Percentiles rank a stretch among this genome's conserved stretches.
Evolutionary conservation across 2,329 filamentous ascomycete species (phyloP).

Genomic region (Aspergillus sergii): DNA sequence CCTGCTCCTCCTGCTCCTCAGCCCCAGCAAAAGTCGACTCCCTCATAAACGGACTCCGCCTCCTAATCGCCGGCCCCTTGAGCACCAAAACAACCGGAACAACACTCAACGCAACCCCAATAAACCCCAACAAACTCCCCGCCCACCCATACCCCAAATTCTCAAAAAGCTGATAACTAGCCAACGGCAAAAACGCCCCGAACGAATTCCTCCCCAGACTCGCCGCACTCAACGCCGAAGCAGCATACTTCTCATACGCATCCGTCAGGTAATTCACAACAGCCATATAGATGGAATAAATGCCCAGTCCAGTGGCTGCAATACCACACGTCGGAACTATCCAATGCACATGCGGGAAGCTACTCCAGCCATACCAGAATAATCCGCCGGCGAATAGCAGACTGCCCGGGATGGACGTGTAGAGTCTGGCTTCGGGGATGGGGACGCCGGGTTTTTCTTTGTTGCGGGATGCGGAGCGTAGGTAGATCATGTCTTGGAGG

Average conservation of each 20-base stretch:
- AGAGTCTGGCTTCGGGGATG: constrained; percentile 48
- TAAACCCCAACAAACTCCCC: constrained; percentile 46
- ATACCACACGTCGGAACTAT: constrained; percentile 37
- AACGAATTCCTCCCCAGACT: constrained; percentile 49
- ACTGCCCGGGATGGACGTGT: constrained; percentile 46
- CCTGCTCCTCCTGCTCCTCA: constrained; percentile 4
- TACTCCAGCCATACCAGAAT: constrained; percentile 42
- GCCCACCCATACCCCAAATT: constrained; percentile 49
- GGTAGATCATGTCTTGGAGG: constrained; percentile 38
- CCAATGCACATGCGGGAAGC: constrained; percentile 31
- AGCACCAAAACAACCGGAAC: constrained; percentile 46
- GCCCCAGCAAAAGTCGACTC: constrained; percentile 26
- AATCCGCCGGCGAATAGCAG: constrained; percentile 37
- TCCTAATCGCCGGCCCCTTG: constrained; percentile 44
- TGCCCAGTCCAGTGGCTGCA: constrained; percentile 43
- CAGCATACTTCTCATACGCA: constrained; percentile 52
- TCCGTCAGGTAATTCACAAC: constrained; percentile 54
- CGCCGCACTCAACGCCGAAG: constrained; percentile 50
- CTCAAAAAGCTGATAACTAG: constrained; percentile 43
- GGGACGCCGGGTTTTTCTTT: constrained; percentile 40
- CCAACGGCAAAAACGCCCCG: constrained; percentile 51
- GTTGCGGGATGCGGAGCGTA: constrained; percentile 28
- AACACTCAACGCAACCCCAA: constrained; percentile 41
- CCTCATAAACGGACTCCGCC: constrained; percentile 34
- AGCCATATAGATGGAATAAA: constrained; percentile 50